A percentile compares a stretch with the other conserved stretches of the same genome.
These are phyloP conservation scores for Saccharomycopsis hybrid DNA, from an alignment of 1,139 yeast species.

Conservation along the genomic window DNA sequence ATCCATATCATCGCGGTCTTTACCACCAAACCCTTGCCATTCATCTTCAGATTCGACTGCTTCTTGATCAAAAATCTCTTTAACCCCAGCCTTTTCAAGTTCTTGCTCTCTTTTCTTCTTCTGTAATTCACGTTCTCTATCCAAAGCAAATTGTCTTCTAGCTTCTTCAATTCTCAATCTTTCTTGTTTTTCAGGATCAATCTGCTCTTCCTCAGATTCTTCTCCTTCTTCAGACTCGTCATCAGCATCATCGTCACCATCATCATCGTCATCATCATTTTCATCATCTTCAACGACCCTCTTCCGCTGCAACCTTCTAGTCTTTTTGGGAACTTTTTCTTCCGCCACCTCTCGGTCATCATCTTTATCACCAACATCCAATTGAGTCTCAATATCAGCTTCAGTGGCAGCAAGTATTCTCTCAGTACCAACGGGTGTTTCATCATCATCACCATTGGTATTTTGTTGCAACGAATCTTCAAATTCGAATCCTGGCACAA, in stretches of 20 bases:
- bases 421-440: too few species aligned
- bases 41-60: constrained; percentile 97
- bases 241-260: background rate
- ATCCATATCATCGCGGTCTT: constrained; percentile 64
- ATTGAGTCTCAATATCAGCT: background rate
- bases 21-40: constrained; percentile 88
- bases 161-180: constrained; percentile 18
- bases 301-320: background rate
- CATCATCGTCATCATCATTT: too few species aligned
- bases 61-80: constrained; percentile 65
- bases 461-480: too few species aligned
- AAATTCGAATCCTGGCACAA: too few species aligned
- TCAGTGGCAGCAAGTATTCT: too few species aligned
- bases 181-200: constrained; percentile 18
- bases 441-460: too few species aligned
- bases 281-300: too few species aligned
- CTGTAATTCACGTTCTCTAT: constrained; percentile 25
- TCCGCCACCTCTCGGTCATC: background rate
- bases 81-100: constrained; percentile 45
- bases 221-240: constrained; percentile 19
- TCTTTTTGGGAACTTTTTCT: background rate
- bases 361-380: background rate
- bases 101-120: constrained; percentile 39
- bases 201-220: constrained; percentile 20
- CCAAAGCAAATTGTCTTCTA: constrained; percentile 31